Percentiles rank a stretch among this genome's conserved stretches.
These are phyloP conservation scores for Rusavskia elegans DNA, from an alignment of 495 filamentous ascomycete genomes.

Conservation along the genomic window DNA sequence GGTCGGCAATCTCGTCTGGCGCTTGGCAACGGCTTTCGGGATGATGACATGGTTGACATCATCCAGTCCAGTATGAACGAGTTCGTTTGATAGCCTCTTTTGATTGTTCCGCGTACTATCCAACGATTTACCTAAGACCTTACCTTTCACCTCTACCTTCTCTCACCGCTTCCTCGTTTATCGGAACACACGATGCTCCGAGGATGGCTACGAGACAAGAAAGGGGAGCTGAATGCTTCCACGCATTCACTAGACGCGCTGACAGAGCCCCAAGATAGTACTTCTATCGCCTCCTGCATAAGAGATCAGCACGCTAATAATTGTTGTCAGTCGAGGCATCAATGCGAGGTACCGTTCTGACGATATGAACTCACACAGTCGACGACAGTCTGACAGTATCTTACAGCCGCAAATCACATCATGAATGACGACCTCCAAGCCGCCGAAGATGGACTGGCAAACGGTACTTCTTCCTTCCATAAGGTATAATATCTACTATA, in stretches of 20 bases:
- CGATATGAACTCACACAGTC: too few species aligned
- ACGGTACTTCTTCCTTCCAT: conserved; percentile 78
- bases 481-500: conserved; percentile 30
- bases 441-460: conserved; percentile 58
- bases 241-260: conserved; percentile 42
- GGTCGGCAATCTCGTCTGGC: background rate
- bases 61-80: too few species aligned
- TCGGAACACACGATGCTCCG: conserved; percentile 25
- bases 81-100: too few species aligned
- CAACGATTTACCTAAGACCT: too few species aligned
- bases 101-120: too few species aligned
- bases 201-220: conserved; percentile 42
- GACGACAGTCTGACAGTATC: too few species aligned
- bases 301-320: background rate
- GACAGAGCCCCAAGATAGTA: conserved; percentile 44
- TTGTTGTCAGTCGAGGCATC: conserved; percentile 42
- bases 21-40: background rate
- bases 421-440: conserved; percentile 89
- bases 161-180: background rate
- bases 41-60: background rate
- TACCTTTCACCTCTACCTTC: background rate
- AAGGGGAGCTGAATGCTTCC: conserved; percentile 28
- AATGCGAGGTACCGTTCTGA: conserved; percentile 33
- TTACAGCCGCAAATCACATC: conserved; percentile 43
- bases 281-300: conserved; percentile 8